Evolutionary conservation across 108 stramenopile species (phyloP).

Genomic region (Conticribra guillardii): DNA sequence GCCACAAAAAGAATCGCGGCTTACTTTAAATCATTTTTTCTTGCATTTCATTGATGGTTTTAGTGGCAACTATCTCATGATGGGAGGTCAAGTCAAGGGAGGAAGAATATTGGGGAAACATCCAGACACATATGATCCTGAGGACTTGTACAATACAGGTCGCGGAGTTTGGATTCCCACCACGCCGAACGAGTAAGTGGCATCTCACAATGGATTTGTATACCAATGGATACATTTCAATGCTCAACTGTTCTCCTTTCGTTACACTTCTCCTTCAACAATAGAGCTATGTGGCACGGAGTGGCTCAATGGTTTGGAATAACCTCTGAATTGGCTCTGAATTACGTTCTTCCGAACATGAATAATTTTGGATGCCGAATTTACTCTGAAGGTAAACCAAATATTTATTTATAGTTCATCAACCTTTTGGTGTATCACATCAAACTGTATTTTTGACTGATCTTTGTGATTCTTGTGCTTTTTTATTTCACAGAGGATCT

Average conservation of each 20-base stretch:
- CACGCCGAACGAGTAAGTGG: conserved; percentile 26
- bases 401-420: too few relatives aligned
- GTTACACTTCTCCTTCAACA: too few relatives aligned
- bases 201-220: conserved; percentile 17
- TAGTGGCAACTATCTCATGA: conserved; percentile 42
- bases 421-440: too few relatives aligned
- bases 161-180: conserved; percentile 49
- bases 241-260: background rate
- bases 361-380: conserved; percentile 34
- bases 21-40: background rate
- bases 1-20: background rate
- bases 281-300: conserved; percentile 21
- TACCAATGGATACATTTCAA: background rate
- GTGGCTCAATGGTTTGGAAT: conserved; percentile 34
- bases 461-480: too few relatives aligned
- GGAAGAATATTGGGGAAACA: conserved; percentile 30
- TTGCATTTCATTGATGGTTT: background rate
- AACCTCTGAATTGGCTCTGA: background rate
- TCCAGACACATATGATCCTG: conserved; percentile 18
- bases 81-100: conserved; percentile 41
- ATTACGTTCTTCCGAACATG: conserved; percentile 39
- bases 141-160: conserved; percentile 20
- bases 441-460: too few relatives aligned
- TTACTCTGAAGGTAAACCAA: conserved; percentile 29
- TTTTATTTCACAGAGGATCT: too few relatives aligned